These are phyloP conservation scores for Podaxis sp. DNA, from an alignment of 768 basidiomycete genomes.

Conservation along the genomic window DNA sequence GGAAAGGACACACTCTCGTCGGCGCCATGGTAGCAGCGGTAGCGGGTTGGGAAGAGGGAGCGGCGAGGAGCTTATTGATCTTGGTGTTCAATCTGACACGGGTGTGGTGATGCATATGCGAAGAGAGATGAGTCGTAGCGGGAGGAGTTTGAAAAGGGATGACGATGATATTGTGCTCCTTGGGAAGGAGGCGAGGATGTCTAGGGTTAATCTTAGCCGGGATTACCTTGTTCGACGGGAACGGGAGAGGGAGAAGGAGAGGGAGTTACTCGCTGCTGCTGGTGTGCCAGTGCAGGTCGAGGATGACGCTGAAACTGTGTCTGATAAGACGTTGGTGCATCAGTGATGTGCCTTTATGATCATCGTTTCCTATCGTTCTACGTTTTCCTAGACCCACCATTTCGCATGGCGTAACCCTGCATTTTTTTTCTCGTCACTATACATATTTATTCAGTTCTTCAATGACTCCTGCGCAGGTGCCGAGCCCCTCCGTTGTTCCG, in stretches of 20 bases:
- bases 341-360: slow-evolving; percentile 5
- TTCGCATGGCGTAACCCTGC: background rate
- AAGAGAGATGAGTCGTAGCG: background rate
- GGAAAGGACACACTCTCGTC: background rate
- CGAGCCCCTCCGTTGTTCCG: background rate
- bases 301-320: slow-evolving; percentile 9
- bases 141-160: background rate
- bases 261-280: too few species aligned
- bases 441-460: background rate
- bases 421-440: background rate
- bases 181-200: background rate
- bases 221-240: slow-evolving; percentile 1
- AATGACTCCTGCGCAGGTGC: background rate
- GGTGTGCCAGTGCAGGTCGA: background rate
- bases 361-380: background rate
- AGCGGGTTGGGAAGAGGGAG: background rate
- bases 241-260: too few species aligned
- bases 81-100: background rate
- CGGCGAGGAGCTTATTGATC: background rate
- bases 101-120: background rate
- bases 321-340: slow-evolving; percentile 10
- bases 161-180: slow-evolving; percentile 10
- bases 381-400: background rate
- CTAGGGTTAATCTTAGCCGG: slow-evolving; percentile 3
- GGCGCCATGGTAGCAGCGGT: background rate